Evolutionary conservation across 2,329 filamentous ascomycete genomes (phyloP).

Genomic region (Sporothrix euskadiensis): DNA sequence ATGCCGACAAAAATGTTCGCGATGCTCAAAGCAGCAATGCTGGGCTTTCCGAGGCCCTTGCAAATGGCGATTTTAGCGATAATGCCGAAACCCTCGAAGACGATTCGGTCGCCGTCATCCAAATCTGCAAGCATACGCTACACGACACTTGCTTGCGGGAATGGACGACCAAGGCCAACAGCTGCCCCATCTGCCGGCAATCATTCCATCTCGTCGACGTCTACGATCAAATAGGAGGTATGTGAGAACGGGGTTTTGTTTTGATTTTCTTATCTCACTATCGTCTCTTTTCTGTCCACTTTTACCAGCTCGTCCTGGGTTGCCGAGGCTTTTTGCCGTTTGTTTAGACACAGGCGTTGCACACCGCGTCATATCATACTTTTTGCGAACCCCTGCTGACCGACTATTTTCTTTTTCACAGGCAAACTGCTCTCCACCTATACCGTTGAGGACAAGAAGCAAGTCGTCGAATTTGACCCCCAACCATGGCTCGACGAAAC

Average conservation of each 20-base stretch:
- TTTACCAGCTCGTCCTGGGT: neutral
- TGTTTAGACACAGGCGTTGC: neutral
- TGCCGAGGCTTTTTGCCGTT: neutral
- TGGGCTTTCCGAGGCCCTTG: neutral
- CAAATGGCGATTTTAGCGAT: constrained; percentile 35
- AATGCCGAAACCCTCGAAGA: constrained; percentile 36
- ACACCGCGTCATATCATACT: constrained; percentile 2
- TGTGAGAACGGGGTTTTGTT: neutral
- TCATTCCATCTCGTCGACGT: constrained; percentile 89
- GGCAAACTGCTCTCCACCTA: constrained; percentile 60
- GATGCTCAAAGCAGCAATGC: neutral
- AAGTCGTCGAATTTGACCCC: constrained; percentile 87
- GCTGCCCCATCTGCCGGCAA: constrained; percentile 93
- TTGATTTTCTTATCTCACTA: neutral
- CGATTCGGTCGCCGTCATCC: constrained; percentile 58
- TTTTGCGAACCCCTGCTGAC: constrained; percentile 23
- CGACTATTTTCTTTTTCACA: constrained; percentile 39
- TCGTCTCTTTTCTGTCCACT: neutral
- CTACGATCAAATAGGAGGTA: constrained; percentile 75
- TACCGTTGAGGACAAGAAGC: constrained; percentile 76
- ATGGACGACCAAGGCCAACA: constrained; percentile 96
- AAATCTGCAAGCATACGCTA: constrained; percentile 85
- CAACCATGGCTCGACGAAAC: constrained; percentile 70
- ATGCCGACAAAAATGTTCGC: neutral
- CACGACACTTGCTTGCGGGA: constrained; percentile 90